Evolutionary conservation across 352 stramenopile species (phyloP), one percentile per base, ranked within the genome.

Genomic region (Blastocystis sp.): DNA sequence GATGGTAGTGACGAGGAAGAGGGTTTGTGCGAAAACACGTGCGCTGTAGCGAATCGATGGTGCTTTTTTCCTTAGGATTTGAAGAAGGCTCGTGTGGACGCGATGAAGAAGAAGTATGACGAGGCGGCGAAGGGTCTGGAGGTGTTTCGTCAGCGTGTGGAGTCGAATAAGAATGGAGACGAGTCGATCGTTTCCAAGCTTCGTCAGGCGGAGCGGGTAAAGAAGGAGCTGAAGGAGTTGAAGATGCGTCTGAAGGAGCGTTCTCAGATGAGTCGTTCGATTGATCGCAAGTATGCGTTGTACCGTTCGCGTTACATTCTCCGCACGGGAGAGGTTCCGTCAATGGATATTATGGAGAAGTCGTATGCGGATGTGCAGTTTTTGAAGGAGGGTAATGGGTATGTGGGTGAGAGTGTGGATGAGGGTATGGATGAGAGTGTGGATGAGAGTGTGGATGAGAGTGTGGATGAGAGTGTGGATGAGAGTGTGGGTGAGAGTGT

Each of bases 1-100:
- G 84, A 87, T 54, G 84, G 84, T 63, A 85, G 79, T 79, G 84
- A 87, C 49, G 84, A 87, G 44, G 56, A 86, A 14, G 46, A 87
- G 1, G 57, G 57, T 48, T 0, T 76, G 3, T 85, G 75, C 44
- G 34, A 61, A 16, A 42, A 87, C 46, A 65, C 48, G 18, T 79
- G 78, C 38, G 24, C 21, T 24, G 78, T 87, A 40, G 0, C 24
- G 11, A 16, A 84, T 9, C 2, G 11, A 57, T 75, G 21, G 4
- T 8, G 18, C 2, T 4, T 63, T 81, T 4, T n/a, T 63, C 4
- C 42, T 40, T 81, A 81, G 69, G 32, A 40, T 48, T 21, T 46
- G 18, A 48, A 44, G 16, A 51, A 81, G 27, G 29, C 36, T 48
- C 48, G 48, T 63, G 3, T 65, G 16, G 38, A 36, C 9, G 29